phyloP scores from a whole-genome alignment of 306 rosid species.

The Oxytropis ochrocephala region DNA sequence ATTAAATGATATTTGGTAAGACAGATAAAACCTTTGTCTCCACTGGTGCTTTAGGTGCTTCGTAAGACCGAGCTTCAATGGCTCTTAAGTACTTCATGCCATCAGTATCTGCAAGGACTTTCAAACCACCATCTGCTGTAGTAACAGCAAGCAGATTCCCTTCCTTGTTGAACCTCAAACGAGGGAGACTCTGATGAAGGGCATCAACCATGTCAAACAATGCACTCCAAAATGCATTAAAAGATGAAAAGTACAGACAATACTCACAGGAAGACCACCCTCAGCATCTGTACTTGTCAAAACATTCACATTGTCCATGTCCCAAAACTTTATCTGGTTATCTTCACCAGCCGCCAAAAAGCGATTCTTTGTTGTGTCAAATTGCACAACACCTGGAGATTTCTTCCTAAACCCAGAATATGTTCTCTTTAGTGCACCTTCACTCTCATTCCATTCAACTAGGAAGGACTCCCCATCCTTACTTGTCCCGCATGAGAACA shows the following conservation, averaged over 20 bases:
- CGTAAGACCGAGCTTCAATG: slow-evolving; percentile 46
- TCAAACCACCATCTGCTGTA: slow-evolving; percentile 56
- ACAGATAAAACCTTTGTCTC: slow-evolving; percentile 52
- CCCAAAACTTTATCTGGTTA: slow-evolving; percentile 83
- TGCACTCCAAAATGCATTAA: not conserved
- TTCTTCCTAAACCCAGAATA: slow-evolving; percentile 70
- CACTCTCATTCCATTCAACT: slow-evolving; percentile 88
- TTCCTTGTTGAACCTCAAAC: slow-evolving; percentile 74
- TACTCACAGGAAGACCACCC: slow-evolving; percentile 80
- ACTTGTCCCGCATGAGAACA: slow-evolving; percentile 92
- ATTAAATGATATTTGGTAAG: not conserved
- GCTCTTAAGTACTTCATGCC: slow-evolving; percentile 53
- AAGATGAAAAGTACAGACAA: not conserved
- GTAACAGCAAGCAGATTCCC: slow-evolving; percentile 84
- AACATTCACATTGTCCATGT: slow-evolving; percentile 53
- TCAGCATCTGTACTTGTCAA: slow-evolving; percentile 61
- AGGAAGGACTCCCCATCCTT: slow-evolving; percentile 74
- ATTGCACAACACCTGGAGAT: slow-evolving; percentile 63
- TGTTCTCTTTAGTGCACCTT: slow-evolving; percentile 59
- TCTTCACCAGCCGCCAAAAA: slow-evolving; percentile 88
- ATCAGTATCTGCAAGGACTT: slow-evolving; percentile 60
- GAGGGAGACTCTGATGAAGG: slow-evolving; percentile 57
- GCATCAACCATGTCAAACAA: slow-evolving; percentile 22
- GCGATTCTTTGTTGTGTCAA: slow-evolving; percentile 67
- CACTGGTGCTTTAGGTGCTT: slow-evolving; percentile 50